phyloP scores from a whole-genome alignment of 2,329 filamentous ascomycete species.

The Hypoxylon sp. region DNA sequence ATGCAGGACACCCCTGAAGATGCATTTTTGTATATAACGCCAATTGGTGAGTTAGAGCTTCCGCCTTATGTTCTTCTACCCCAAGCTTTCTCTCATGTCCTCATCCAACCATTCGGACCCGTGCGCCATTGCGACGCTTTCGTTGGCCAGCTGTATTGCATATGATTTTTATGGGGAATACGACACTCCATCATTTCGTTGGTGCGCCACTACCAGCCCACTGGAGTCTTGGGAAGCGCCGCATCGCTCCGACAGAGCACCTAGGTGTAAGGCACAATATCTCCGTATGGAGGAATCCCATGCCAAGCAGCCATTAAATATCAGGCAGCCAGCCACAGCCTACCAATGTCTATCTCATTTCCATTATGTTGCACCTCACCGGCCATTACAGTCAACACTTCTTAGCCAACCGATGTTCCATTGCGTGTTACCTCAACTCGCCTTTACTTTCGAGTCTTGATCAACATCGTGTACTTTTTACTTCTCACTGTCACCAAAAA shows the following conservation, averaged over 20 bases:
- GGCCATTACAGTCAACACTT: slow-evolving; percentile 27
- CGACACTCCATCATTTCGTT: slow-evolving; percentile 45
- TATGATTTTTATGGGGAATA: slow-evolving; percentile 54
- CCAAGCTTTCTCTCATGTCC: slow-evolving; percentile 45
- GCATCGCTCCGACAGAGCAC: slow-evolving; percentile 36
- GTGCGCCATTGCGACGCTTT: slow-evolving; percentile 61
- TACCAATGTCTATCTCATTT: slow-evolving; percentile 27
- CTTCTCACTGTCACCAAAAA: slow-evolving; percentile 20
- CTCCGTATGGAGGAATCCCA: slow-evolving; percentile 21
- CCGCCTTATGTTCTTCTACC: slow-evolving; percentile 42
- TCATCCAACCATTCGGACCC: slow-evolving; percentile 65
- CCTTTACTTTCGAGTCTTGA: slow-evolving; percentile 19
- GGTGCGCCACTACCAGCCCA: slow-evolving; percentile 49
- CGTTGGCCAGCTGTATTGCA: slow-evolving; percentile 61
- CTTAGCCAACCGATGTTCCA: slow-evolving; percentile 36
- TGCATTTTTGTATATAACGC: slow-evolving; percentile 65
- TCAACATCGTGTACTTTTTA: slow-evolving; percentile 32
- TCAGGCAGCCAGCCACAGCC: slow-evolving; percentile 37
- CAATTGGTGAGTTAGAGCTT: slow-evolving; percentile 66
- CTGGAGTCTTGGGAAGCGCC: slow-evolving; percentile 45
- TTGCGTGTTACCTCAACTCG: slow-evolving; percentile 38
- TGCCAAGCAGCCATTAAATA: slow-evolving; percentile 42
- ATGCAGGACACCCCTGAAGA: slow-evolving; percentile 63
- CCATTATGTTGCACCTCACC: slow-evolving; percentile 25
- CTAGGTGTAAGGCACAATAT: slow-evolving; percentile 19